Conservation (phyloP, 495 filamentous ascomycete genomes). For the Corynascus novoguineensis region DNA sequence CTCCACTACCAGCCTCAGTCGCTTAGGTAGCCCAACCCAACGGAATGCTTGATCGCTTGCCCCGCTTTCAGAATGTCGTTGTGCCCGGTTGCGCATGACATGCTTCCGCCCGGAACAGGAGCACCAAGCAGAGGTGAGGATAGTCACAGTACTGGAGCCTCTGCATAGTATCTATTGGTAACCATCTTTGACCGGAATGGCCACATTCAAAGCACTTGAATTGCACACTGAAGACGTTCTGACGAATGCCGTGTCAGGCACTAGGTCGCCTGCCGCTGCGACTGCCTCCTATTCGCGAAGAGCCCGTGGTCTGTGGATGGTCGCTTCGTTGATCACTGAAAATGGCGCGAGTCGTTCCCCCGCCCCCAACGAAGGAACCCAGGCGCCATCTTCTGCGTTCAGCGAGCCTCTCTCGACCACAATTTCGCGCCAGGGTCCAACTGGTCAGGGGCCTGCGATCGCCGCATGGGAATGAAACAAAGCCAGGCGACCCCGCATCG, state of each 20-base stretch:
- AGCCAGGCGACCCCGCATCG: conserved; percentile 16
- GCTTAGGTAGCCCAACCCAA: no score
- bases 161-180: conserved; percentile 1
- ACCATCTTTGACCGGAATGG: background rate
- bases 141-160: background rate
- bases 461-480: conserved; percentile 8
- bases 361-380: background rate
- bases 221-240: background rate
- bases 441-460: conserved; percentile 13
- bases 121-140: background rate
- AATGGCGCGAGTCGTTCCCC: background rate
- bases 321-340: background rate
- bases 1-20: no score
- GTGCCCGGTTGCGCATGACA: background rate
- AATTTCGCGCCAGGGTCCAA: conserved; percentile 8
- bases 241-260: background rate
- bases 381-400: conserved; percentile 4
- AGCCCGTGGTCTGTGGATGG: background rate
- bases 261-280: background rate
- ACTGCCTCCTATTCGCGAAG: background rate
- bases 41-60: background rate
- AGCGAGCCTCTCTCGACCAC: background rate
- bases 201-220: background rate
- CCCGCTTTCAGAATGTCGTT: background rate
- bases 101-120: background rate